Evolutionary conservation across 1,284 basidiomycete species (phyloP).

Genomic region (Apiotrichum gracile): DNA sequence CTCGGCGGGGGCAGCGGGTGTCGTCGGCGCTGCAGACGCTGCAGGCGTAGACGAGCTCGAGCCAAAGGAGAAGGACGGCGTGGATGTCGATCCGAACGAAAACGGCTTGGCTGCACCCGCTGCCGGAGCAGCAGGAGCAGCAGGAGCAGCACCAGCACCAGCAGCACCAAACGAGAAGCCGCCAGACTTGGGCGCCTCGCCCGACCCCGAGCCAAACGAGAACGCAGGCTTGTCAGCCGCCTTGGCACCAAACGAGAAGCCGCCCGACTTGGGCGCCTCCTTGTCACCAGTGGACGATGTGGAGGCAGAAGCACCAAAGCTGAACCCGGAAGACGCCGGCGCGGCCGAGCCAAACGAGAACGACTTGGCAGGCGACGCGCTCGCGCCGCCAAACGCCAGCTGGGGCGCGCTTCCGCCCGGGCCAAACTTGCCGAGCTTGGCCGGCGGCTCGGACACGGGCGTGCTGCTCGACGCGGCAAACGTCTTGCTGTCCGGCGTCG

Average conservation of each 20-base stretch:
- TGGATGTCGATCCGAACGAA: slow-evolving; percentile 13
- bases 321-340: slow-evolving; percentile 3
- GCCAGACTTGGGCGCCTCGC: not conserved
- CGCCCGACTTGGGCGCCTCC: not conserved
- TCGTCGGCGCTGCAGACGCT: not conserved
- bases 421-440: slow-evolving; percentile 40
- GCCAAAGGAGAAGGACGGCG: slow-evolving; percentile 13
- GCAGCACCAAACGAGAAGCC: slow-evolving; percentile 28
- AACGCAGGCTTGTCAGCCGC: slow-evolving; percentile 9
- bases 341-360: slow-evolving; percentile 17
- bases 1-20: not conserved
- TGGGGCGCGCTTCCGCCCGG: slow-evolving; percentile 34
- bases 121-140: not conserved
- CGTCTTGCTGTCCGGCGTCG: slow-evolving; percentile 33
- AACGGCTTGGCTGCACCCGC: slow-evolving; percentile 16
- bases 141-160: too few species aligned
- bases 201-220: slow-evolving; percentile 15
- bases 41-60: too few species aligned
- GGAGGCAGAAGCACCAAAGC: slow-evolving; percentile 10
- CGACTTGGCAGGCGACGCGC: slow-evolving; percentile 15
- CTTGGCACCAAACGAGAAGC: slow-evolving; percentile 27
- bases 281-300: not conserved
- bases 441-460: slow-evolving; percentile 18
- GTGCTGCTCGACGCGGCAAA: slow-evolving; percentile 26
- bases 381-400: slow-evolving; percentile 32